These are phyloP conservation scores for Cryomyces antarcticus DNA, from an alignment of 495 filamentous ascomycete genomes.

Conservation along the genomic window DNA sequence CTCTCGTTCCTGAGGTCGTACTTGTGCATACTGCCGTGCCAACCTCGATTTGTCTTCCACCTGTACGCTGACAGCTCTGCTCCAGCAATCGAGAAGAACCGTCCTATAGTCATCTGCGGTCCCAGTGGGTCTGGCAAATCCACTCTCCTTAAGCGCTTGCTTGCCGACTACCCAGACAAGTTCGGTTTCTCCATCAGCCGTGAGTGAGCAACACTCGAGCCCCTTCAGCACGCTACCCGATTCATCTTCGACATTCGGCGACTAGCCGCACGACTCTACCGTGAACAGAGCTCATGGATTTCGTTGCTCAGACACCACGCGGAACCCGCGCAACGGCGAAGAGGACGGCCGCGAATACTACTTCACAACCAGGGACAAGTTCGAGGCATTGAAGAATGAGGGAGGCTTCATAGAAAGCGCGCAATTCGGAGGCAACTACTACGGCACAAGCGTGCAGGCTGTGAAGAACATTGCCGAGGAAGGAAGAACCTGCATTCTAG, in stretches of 20 bases:
- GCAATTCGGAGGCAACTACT: slow-evolving; percentile 68
- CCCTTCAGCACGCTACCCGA: neutral
- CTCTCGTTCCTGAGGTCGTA: too few species aligned
- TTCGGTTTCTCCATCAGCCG: slow-evolving; percentile 69
- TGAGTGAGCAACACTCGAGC: neutral
- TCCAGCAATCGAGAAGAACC: slow-evolving; percentile 6
- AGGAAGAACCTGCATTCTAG: slow-evolving; percentile 46
- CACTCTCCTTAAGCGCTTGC: slow-evolving; percentile 60
- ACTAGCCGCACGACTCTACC: neutral
- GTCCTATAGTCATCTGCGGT: slow-evolving; percentile 71
- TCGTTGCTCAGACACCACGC: slow-evolving; percentile 41
- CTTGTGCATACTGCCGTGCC: too few species aligned
- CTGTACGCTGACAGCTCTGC: too few species aligned
- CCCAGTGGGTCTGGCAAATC: slow-evolving; percentile 77
- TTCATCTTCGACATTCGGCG: neutral
- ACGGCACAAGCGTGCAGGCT: slow-evolving; percentile 63
- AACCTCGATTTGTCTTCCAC: too few species aligned
- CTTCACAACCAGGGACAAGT: slow-evolving; percentile 49
- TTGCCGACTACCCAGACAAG: slow-evolving; percentile 42
- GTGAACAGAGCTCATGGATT: neutral
- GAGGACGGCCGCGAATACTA: slow-evolving; percentile 61
- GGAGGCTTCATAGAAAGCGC: slow-evolving; percentile 79
- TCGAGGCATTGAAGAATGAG: slow-evolving; percentile 43
- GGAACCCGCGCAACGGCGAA: slow-evolving; percentile 57
- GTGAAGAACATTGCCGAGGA: slow-evolving; percentile 52